A percentile compares a stretch with the other conserved stretches of the same genome.
Conservation (phyloP, 2,329 filamentous ascomycete genomes). For the Ophiostoma sp. region DNA sequence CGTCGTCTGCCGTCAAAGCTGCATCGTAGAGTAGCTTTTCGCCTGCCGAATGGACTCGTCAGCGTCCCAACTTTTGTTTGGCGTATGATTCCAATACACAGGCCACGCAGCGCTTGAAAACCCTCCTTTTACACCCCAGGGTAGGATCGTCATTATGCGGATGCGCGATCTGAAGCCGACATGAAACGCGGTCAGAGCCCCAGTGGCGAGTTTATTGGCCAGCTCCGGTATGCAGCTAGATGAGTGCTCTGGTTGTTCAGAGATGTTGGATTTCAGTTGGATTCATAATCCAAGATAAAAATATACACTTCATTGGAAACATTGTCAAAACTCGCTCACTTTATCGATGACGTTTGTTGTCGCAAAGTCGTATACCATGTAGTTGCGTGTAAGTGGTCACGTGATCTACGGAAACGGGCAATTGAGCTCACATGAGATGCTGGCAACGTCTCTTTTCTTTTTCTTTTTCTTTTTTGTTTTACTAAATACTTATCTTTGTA, state of each 20-base stretch:
- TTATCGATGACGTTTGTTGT: background rate
- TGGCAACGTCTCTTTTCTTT: background rate
- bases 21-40: background rate
- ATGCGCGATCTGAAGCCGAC: constrained; percentile 30
- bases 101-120: background rate
- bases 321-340: background rate
- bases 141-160: constrained; percentile 21
- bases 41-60: background rate
- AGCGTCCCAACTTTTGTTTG: constrained; percentile 1
- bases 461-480: background rate
- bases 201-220: background rate
- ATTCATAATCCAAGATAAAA: background rate
- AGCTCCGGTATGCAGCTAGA: background rate
- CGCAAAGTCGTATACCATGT: background rate
- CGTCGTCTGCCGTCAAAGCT: background rate
- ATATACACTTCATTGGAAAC: background rate
- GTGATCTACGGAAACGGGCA: background rate
- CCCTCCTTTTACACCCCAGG: background rate
- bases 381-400: constrained; percentile 15
- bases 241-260: background rate
- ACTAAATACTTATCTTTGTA: too few relatives aligned
- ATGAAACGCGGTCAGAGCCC: constrained; percentile 30
- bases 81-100: background rate
- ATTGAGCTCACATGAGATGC: background rate
- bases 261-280: background rate